Conservation (phyloP, 768 basidiomycete species). For the Lactarius vividus region DNA sequence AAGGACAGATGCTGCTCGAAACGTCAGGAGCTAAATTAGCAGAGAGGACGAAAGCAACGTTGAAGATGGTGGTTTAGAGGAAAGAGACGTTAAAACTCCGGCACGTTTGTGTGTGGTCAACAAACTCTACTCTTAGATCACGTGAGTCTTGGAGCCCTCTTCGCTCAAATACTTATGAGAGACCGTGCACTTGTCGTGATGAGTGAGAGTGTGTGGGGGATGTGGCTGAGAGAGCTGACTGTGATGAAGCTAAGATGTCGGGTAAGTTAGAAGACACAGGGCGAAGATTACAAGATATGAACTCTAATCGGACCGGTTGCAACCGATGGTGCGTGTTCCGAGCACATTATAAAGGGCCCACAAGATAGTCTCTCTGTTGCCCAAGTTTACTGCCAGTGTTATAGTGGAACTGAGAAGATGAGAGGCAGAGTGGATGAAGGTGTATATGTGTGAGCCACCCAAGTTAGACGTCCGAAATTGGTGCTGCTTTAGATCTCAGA, state of each 20-base stretch:
- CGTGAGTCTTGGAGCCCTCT: slow-evolving; percentile 25
- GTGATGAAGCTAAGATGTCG: slow-evolving; percentile 5
- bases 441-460: slow-evolving; percentile 13
- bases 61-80: slow-evolving; percentile 50
- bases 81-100: slow-evolving; percentile 31
- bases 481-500: slow-evolving; percentile 40
- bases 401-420: slow-evolving; percentile 2
- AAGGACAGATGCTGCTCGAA: slow-evolving; percentile 27
- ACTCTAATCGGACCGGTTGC: slow-evolving; percentile 3
- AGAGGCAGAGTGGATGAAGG: slow-evolving; percentile 18
- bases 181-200: slow-evolving; percentile 1
- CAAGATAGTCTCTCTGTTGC: background rate
- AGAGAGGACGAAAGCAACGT: slow-evolving; percentile 30
- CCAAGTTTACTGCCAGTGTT: background rate
- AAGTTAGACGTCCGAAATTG: slow-evolving; percentile 38
- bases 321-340: background rate
- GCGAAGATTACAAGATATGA: slow-evolving; percentile 18
- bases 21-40: slow-evolving; percentile 27
- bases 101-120: slow-evolving; percentile 30
- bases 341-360: background rate
- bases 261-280: background rate
- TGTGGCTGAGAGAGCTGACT: background rate
- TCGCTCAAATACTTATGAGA: slow-evolving; percentile 13
- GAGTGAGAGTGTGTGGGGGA: background rate
- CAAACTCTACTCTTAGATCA: slow-evolving; percentile 31